phyloP scores from a whole-genome alignment of 1,284 basidiomycete genomes.

The Melampsora medusae region DNA sequence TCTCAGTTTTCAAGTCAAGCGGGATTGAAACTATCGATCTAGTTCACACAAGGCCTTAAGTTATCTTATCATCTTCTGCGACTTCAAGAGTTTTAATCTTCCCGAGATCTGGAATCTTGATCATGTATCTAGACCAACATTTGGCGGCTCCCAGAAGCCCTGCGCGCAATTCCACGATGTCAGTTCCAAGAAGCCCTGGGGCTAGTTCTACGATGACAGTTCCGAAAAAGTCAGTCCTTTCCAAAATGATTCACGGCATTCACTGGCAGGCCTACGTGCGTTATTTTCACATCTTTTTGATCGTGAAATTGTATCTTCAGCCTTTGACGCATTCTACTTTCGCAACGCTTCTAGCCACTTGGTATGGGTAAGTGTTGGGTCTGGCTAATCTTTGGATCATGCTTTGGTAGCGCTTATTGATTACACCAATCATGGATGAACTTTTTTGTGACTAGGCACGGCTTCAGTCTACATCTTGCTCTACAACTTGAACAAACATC shows the following conservation, averaged over 20 bases:
- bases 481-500: constrained; percentile 18
- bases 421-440: not conserved
- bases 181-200: no score
- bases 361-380: constrained; percentile 15
- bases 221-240: constrained; percentile 11
- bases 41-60: no score
- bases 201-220: not conserved
- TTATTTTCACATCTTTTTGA: not conserved
- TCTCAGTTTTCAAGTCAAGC: no score
- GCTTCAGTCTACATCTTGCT: constrained; percentile 23
- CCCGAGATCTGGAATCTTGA: no score
- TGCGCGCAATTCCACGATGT: no score
- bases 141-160: no score
- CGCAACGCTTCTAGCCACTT: constrained; percentile 10
- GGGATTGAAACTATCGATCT: no score
- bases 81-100: no score
- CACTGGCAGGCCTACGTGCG: constrained; percentile 37
- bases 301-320: not conserved
- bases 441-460: constrained; percentile 12
- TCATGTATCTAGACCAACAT: no score
- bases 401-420: no score
- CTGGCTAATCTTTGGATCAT: no score
- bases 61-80: no score
- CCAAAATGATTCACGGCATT: constrained; percentile 38
- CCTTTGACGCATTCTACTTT: not conserved